phyloP scores from a whole-genome alignment of 768 basidiomycete species.

The Phylloporus arenicola region DNA sequence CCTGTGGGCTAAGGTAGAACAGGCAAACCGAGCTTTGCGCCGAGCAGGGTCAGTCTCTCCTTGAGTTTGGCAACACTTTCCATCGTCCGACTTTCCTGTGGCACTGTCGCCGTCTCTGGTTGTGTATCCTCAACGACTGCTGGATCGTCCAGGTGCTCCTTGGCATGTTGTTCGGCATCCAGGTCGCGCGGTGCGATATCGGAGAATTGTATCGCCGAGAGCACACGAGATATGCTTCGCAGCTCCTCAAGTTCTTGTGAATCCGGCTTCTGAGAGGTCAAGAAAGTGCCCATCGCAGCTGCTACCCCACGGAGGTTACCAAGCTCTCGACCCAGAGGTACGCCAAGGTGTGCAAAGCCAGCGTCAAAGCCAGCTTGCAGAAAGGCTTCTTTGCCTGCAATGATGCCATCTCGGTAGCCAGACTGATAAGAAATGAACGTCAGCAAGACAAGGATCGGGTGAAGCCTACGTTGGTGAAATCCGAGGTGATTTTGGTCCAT shows the following conservation, averaged over 20 bases:
- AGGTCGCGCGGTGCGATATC: slow-evolving; percentile 72
- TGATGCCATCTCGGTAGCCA: too few species aligned
- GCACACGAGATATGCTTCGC: slow-evolving; percentile 47
- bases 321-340: slow-evolving; percentile 68
- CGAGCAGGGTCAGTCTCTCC: slow-evolving; percentile 31
- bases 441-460: neutral
- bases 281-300: slow-evolving; percentile 55
- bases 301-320: slow-evolving; percentile 72
- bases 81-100: slow-evolving; percentile 25
- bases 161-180: slow-evolving; percentile 74
- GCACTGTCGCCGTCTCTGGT: slow-evolving; percentile 16
- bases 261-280: slow-evolving; percentile 32
- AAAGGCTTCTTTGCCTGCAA: slow-evolving; percentile 82
- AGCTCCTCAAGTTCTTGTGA: slow-evolving; percentile 36
- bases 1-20: slow-evolving; percentile 5
- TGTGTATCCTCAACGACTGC: slow-evolving; percentile 37
- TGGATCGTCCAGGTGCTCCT: slow-evolving; percentile 46
- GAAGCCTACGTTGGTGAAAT: slow-evolving; percentile 61
- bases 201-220: slow-evolving; percentile 58
- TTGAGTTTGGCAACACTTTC: slow-evolving; percentile 40
- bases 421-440: slow-evolving; percentile 12
- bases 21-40: slow-evolving; percentile 29
- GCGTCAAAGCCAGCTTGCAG: slow-evolving; percentile 89
- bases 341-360: slow-evolving; percentile 70
- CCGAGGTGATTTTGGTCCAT: slow-evolving; percentile 48